Evolutionary conservation across 768 basidiomycete species (phyloP), one percentile per base, ranked within the genome.

Genomic region (Leccinum arenicola): DNA sequence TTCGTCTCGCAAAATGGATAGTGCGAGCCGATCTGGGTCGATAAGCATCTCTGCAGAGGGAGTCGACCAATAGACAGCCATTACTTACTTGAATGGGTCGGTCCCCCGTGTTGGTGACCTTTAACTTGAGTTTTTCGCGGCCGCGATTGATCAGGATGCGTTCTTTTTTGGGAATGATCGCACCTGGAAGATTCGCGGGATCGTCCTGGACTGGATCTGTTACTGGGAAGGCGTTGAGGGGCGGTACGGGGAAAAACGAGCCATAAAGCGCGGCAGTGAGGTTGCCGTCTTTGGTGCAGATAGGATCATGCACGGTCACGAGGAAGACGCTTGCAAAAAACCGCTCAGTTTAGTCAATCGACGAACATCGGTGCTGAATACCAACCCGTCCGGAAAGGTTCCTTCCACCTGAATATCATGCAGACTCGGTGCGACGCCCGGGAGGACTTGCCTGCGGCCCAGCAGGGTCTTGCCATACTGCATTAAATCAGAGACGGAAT

Each of bases 281-380:
- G 68, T 95, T 76, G 1, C 94, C 93, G 43, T 82, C 74, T 59
- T 93, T 86, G 0, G 93, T 87, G 70, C 89, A 93, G 61, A 99
- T 88, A 19, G 97, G 96, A 66, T 96, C 89, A 68, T 98, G 95
- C 1, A 98, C 93, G 1, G 96, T 96, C 38, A 98, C 95, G n/a
- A 99, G 82, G 76, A 98, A 99, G 0, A 93, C 90, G 1, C 68
- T 66, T 55, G 31, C 50, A 56, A 12, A 50, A n/a, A 33, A 33
- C 15, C 12, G 4, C 15, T 36, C 36, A 36, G 36, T n/a, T 48
- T 12, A 40, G 43, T 53, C 27, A 57, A 36, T 52, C 25, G 6
- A 15, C 3, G 55, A 57, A 14, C 12, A 31, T 21, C 2, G 25
- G 33, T 27, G 57, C n/a, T 19, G 29, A 21, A 55, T 9, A 68